Evolutionary conservation across 2,329 filamentous ascomycete genomes (phyloP), one percentile per base, ranked within the genome.

Genomic region (Gnomoniopsis smithogilvyi): DNA sequence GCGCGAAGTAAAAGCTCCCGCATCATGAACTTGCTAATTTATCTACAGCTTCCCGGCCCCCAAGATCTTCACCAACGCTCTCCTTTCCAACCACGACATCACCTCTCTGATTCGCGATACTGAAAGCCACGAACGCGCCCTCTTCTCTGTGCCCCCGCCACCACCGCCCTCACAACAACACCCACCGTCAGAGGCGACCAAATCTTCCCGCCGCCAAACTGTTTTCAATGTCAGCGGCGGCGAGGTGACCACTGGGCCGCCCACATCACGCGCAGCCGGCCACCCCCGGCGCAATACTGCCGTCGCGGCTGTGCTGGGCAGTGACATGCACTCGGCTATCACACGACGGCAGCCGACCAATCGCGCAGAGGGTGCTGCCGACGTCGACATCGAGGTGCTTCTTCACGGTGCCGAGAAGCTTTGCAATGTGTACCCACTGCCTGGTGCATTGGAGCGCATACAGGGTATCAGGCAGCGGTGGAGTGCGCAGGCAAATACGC

Each of bases 61-160:
- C n/a, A 96, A 91, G 68, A 92, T 95, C 69, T 99, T 98, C 76
- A 95, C 93, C 66, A 97, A 96, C 72, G 92, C 95, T 36, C 83
- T 99, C 43, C 86, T 98, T 51, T 87, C 89, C 58, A 87, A 87
- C 65, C 88, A 93, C 73, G 95, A 99, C 73, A 98, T 99, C 66
- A 98, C 95, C 3, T 85, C 91, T 14, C 79, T 99, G 51, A 97
- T 99, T 68, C 90, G 95, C 62, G 95, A 99, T 72, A 97, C 94
- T 3, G 95, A 99, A 74, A 78, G 89, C 22, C 94, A 98, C 76
- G 95, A 99, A 73, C 89, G 93, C 68, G 94, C 94, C 7, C 85
- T 99, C 19, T 99, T 98, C 78, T 96, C 94, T 41, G 88, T 96
- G 0, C 92, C 94, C 1, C 86, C 90, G 0, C 85, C 90, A 0